These are phyloP conservation scores for Trypanosoma cruzi DNA, from an alignment of 208 protist species.

Conservation along the genomic window DNA sequence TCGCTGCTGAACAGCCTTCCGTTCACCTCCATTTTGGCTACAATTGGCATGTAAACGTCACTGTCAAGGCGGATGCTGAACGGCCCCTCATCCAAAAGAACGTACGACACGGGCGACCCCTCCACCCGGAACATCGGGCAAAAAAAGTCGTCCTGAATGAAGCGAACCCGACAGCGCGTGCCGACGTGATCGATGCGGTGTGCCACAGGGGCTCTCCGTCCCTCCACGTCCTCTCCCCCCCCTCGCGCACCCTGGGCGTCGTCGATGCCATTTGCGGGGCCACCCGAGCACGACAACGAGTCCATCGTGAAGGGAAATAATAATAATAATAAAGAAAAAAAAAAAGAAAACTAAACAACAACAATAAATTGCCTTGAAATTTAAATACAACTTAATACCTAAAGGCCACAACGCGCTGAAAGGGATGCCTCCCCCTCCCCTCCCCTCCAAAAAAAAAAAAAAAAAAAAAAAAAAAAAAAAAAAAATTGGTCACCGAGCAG, in stretches of 20 bases:
- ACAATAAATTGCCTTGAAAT: no score
- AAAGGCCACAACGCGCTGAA: no score
- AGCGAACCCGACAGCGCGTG: slow-evolving; percentile 3
- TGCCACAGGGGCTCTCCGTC: neutral
- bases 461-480: slow-evolving; percentile 19
- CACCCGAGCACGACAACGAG: neutral
- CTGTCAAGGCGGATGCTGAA: slow-evolving; percentile 23
- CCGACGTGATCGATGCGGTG: neutral
- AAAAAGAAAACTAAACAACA: no score
- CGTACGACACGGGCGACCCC: neutral
- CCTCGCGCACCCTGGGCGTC: neutral
- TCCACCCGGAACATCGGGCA: slow-evolving; percentile 3
- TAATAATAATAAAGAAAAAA: slow-evolving; percentile 14
- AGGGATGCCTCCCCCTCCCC: no score
- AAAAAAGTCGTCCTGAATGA: slow-evolving; percentile 16
- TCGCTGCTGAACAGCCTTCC: slow-evolving; percentile 14
- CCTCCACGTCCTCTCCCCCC: neutral
- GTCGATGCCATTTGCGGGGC: neutral
- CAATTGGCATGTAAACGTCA: neutral
- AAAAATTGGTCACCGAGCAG: neutral
- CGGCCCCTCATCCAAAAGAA: slow-evolving; percentile 7
- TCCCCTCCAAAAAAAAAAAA: no score
- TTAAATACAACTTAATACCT: no score
- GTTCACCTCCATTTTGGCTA: slow-evolving; percentile 20
- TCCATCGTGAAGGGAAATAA: slow-evolving; percentile 5